Base-by-base conservation (phyloP, 2,329 filamentous ascomycete species). In the Rhytidhysteron rufulum region DNA sequence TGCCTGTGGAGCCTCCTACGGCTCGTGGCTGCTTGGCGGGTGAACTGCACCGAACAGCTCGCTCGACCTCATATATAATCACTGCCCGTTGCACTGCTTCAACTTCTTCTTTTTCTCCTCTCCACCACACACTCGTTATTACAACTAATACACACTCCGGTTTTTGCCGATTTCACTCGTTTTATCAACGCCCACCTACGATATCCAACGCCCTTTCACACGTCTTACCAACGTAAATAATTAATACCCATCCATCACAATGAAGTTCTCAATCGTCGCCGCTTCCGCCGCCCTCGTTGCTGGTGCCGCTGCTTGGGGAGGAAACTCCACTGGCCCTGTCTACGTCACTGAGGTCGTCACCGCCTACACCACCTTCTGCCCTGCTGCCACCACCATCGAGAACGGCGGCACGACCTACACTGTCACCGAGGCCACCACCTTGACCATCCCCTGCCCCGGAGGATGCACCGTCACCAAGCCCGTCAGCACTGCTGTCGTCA, bases 131-230 rank as follows among this genome's bases (percentile, higher is more conserved):
- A 61, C 61, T 60, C 60, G 61, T 49, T 65, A 60, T 53, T 53
- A 61, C 37, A 48, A 55, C 51, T 44, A 51, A 33, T 34, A 62
- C 60, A 58, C 58, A 56, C 54, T 52, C 55, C 60, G 60, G 62
- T 65, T 36, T 51, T 58, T 58, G 50, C 62, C 64, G 60, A 65
- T 59, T 62, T 55, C 65, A 67, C 51, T 67, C 64, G 59, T 65
- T 67, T 61, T 30, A 34, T 37, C 34, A 39, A 43, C 22, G 21
- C 20, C 8, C 21, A 39, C 34, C 27, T 21, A 30, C 49, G 49
- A 37, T 49, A 43, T 40, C 46, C 16, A 45, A 48, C 39, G 46
- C 55, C 11, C 16, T 39, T 37, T 60, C 51, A 48, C 60, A 62
- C 61, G 35, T 37, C 15, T 37, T 63, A 61, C 55, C 57, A 53